Evolutionary conservation across 2,329 filamentous ascomycete species (phyloP).

Genomic region (Fusarium buxicola): DNA sequence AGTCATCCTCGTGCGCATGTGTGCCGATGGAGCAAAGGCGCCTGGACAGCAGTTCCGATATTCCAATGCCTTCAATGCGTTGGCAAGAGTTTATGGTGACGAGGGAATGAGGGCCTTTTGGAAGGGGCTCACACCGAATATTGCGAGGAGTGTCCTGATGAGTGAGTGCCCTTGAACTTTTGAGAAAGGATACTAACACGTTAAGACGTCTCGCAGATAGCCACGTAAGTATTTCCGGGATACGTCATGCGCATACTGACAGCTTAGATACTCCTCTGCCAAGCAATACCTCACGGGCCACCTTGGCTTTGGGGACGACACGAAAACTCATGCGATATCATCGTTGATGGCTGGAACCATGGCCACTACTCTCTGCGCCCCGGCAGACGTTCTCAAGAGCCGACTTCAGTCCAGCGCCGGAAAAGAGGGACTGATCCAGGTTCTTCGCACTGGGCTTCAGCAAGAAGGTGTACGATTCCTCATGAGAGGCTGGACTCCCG

Average conservation of each 20-base stretch:
- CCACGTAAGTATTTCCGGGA: conserved; percentile 49
- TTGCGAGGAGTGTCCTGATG: conserved; percentile 58
- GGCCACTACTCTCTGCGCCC: conserved; percentile 59
- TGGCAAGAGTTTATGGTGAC: conserved; percentile 45
- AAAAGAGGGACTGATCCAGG: conserved; percentile 49
- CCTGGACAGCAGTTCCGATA: conserved; percentile 53
- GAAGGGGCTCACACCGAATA: conserved; percentile 54
- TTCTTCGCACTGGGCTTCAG: conserved; percentile 50
- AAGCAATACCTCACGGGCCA: conserved; percentile 49
- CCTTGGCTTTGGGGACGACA: conserved; percentile 51
- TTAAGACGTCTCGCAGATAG: conserved; percentile 57
- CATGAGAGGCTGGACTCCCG: conserved; percentile 60
- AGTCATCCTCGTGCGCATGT: conserved; percentile 59
- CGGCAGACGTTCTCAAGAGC: conserved; percentile 59
- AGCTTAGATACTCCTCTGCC: conserved; percentile 49
- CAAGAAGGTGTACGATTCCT: conserved; percentile 57
- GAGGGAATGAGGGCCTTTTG: conserved; percentile 55
- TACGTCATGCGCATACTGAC: neutral
- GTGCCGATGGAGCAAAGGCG: conserved; percentile 57
- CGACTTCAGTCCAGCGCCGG: conserved; percentile 51
- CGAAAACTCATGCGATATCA: conserved; percentile 54
- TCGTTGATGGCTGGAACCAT: conserved; percentile 58
- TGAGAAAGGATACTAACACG: conserved; percentile 14
- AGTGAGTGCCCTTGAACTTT: conserved; percentile 45
- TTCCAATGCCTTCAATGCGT: conserved; percentile 52